These are phyloP conservation scores for Leccinum pachyderme DNA, from an alignment of 1,284 basidiomycete species.

Conservation along the genomic window DNA sequence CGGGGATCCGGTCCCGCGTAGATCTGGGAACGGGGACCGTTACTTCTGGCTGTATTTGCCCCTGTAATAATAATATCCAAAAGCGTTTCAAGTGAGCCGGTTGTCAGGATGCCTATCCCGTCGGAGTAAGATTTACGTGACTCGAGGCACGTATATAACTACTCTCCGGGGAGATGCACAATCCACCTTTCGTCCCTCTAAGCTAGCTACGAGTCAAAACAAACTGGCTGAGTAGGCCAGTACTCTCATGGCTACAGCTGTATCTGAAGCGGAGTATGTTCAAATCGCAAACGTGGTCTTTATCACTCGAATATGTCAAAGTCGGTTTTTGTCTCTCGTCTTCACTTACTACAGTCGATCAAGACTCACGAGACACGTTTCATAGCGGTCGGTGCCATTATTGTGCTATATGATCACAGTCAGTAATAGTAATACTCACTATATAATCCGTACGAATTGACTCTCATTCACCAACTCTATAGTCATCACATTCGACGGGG, in stretches of 20 bases:
- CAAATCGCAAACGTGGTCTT: neutral
- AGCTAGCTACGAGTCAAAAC: neutral
- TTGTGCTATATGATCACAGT: slow-evolving; percentile 12
- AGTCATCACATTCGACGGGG: slow-evolving; percentile 14
- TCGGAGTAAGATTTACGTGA: neutral
- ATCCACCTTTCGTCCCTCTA: neutral
- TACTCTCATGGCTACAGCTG: neutral
- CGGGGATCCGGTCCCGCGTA: neutral
- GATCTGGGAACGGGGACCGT: neutral
- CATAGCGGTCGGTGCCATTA: neutral
- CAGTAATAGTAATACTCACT: too few species aligned
- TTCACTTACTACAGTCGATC: neutral
- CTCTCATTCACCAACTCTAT: neutral
- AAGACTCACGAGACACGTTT: neutral
- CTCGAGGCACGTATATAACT: neutral
- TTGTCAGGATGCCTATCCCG: neutral
- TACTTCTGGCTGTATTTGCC: neutral
- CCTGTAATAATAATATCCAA: neutral
- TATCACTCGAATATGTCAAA: slow-evolving; percentile 1
- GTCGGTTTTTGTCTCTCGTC: neutral
- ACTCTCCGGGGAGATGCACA: neutral
- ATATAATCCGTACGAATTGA: too few species aligned
- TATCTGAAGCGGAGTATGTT: neutral
- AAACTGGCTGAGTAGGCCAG: neutral
- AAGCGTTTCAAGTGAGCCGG: neutral